Base-by-base conservation (phyloP, 2,329 filamentous ascomycete species). In the Fusarium algeriense region DNA sequence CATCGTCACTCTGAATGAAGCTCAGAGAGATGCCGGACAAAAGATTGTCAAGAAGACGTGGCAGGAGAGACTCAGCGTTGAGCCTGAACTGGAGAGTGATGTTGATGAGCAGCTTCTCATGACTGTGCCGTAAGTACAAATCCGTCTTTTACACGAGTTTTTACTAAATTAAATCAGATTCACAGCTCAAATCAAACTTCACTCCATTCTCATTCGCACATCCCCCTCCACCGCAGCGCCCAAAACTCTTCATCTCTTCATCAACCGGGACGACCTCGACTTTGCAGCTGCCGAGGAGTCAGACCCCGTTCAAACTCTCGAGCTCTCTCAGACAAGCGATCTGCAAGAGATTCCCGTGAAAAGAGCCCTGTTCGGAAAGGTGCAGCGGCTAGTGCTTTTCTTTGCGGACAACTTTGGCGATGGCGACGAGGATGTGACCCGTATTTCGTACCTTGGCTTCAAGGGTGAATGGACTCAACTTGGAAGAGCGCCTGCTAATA, bases 21-120 rank as follows among this genome's bases (percentile, higher is more conserved):
- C 89, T 14, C 80, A 82, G 17, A 83, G 89, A 11, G 88, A 90
- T 64, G 88, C 90, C 1, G 96, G 95, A 20, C 88, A 89, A 73
- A 89, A 88, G 2, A 88, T 98, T 34, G 89, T 97, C 38, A 90
- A 94, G 83, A 99, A 99, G 86, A 93, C 94, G 60, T 99, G 95
- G 95, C 88, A 88, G 9, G 91, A 98, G 81, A 86, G 96, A 60
- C 81, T 98, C 66, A 81, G 89, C 19, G 80, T 87, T 6, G 83
- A 89, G 75, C 93, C 94, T 0, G 92, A 97, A 82, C 86, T 99
- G 34, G 89, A 88, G 76, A 97, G 94, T 78, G 93, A 97, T 79
- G 90, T 91, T 0, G 96, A 98, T 79, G 94, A 97, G 84, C 94
- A 99, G 84, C 82, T 99, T n/a, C 84, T 99, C 60, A 93, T 99